A percentile compares a stretch with the other conserved stretches of the same genome.
These are phyloP conservation scores for Hypsizygus marmoreus DNA, from an alignment of 768 basidiomycete genomes.

Conservation along the genomic window DNA sequence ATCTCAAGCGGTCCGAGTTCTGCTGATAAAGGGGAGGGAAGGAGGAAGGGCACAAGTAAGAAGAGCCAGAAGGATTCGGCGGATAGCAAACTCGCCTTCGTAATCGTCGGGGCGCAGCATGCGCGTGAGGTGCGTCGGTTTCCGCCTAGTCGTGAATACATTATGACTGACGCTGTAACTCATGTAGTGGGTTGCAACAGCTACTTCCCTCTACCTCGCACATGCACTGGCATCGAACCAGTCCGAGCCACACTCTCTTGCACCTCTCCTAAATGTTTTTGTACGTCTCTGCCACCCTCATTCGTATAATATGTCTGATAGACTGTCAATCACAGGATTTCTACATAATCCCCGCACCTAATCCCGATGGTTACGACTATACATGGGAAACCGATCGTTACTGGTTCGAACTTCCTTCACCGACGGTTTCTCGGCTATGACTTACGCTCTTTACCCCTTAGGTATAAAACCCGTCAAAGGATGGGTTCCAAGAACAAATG, in stretches of 20 bases:
- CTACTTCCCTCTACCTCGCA: constrained; percentile 70
- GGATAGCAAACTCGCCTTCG: constrained; percentile 52
- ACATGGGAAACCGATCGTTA: constrained; percentile 72
- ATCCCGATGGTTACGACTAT: constrained; percentile 75
- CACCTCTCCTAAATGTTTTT: constrained; percentile 52
- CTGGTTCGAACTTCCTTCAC: constrained; percentile 41
- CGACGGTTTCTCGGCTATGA: not conserved
- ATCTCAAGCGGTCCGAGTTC: constrained; percentile 38
- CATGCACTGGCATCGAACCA: constrained; percentile 64
- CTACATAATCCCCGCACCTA: constrained; percentile 66
- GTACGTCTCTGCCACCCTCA: constrained; percentile 33
- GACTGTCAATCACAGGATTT: too few species aligned
- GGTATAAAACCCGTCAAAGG: constrained; percentile 73
- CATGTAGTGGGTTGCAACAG: constrained; percentile 76
- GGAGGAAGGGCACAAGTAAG: constrained; percentile 13
- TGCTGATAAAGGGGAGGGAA: constrained; percentile 7
- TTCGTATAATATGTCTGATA: too few species aligned
- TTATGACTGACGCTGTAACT: not conserved
- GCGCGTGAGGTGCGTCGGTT: constrained; percentile 63
- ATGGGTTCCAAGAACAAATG: constrained; percentile 52
- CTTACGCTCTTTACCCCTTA: constrained; percentile 17
- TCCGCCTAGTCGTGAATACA: constrained; percentile 7
- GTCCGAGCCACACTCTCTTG: constrained; percentile 47
- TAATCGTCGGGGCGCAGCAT: constrained; percentile 74
- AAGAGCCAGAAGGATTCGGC: constrained; percentile 16